phyloP scores from a whole-genome alignment of 2,329 filamentous ascomycete genomes.

The Aspergillus neoniger region DNA sequence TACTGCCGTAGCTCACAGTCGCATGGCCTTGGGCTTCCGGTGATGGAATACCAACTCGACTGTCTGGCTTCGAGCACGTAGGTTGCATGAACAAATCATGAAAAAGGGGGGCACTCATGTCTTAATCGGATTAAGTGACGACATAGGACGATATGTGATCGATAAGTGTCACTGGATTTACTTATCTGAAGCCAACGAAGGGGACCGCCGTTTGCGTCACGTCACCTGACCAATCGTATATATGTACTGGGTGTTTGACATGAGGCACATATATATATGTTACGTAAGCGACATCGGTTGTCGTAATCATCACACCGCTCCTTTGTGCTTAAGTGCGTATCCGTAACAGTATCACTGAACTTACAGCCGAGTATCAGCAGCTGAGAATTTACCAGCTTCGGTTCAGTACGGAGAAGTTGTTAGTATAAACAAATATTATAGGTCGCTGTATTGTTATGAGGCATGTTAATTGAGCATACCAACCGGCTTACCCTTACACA shows the following conservation, averaged over 20 bases:
- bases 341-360: too few relatives aligned
- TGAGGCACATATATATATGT: not conserved
- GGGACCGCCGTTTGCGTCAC: not conserved
- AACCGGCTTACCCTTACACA: too few relatives aligned
- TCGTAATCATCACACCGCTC: not conserved
- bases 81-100: slow-evolving; percentile 2
- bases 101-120: not conserved
- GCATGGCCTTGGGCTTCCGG: slow-evolving; percentile 22
- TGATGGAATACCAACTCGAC: slow-evolving; percentile 11
- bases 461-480: too few relatives aligned
- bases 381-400: too few relatives aligned
- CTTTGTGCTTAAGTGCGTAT: not conserved
- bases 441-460: too few relatives aligned
- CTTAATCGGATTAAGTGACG: not conserved
- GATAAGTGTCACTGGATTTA: not conserved
- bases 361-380: too few relatives aligned
- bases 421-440: too few relatives aligned
- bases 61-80: slow-evolving; percentile 11
- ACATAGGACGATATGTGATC: not conserved
- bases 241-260: not conserved
- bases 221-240: not conserved
- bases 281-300: not conserved
- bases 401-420: too few relatives aligned
- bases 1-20: slow-evolving; percentile 20
- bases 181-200: not conserved